These are phyloP conservation scores for Fusarium metavorans DNA, from an alignment of 2,329 filamentous ascomycete species.

Conservation along the genomic window DNA sequence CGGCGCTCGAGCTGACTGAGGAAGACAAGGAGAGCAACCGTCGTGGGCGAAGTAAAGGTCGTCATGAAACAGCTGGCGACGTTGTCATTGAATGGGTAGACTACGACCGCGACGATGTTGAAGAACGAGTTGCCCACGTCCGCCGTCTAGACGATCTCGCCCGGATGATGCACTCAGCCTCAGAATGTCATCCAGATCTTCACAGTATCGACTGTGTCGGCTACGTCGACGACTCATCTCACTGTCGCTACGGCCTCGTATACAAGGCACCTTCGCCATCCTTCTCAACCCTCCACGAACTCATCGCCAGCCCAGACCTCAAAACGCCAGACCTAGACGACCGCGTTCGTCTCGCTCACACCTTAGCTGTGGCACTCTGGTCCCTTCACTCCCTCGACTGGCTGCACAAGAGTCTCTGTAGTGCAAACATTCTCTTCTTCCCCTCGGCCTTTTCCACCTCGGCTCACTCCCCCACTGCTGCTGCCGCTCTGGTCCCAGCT, in stretches of 20 bases:
- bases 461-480: constrained; percentile 48
- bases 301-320: constrained; percentile 54
- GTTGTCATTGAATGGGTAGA: constrained; percentile 60
- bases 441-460: constrained; percentile 54
- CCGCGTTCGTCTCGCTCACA: constrained; percentile 56
- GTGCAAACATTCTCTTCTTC: constrained; percentile 67
- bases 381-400: constrained; percentile 66
- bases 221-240: constrained; percentile 57
- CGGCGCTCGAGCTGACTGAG: constrained; percentile 44
- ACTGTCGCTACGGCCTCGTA: constrained; percentile 58
- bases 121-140: constrained; percentile 57
- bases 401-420: constrained; percentile 68
- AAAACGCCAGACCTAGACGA: constrained; percentile 60
- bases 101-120: constrained; percentile 57
- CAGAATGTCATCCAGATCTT: constrained; percentile 58
- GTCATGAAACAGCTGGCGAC: constrained; percentile 49
- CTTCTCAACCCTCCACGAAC: constrained; percentile 54
- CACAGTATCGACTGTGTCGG: constrained; percentile 61
- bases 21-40: constrained; percentile 1
- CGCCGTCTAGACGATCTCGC: constrained; percentile 60
- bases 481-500: constrained; percentile 53
- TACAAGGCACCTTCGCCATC: constrained; percentile 53
- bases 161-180: constrained; percentile 60
- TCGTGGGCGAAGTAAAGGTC: constrained; percentile 47
- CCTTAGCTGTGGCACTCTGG: constrained; percentile 58